These are phyloP conservation scores for Cocos nucifera DNA, from an alignment of 176 grass and related monocot genomes.

Conservation along the genomic window DNA sequence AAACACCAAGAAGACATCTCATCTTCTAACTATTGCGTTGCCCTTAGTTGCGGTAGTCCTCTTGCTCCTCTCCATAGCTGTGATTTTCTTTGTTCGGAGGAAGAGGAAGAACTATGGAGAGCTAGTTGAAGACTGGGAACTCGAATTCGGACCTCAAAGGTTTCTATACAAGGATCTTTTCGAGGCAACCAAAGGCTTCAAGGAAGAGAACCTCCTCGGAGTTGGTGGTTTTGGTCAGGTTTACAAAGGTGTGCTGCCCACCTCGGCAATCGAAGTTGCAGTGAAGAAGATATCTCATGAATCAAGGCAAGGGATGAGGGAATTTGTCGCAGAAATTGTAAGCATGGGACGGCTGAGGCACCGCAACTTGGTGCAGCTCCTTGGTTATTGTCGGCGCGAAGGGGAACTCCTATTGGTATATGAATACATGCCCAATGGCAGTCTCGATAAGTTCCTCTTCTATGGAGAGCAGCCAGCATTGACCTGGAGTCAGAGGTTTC, in stretches of 20 bases:
- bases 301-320: slow-evolving; percentile 57
- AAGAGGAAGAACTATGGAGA: slow-evolving; percentile 39
- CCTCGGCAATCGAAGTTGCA: slow-evolving; percentile 33
- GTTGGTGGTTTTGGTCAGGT: slow-evolving; percentile 54
- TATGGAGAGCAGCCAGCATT: slow-evolving; percentile 1
- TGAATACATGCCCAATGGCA: slow-evolving; percentile 66
- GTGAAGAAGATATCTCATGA: slow-evolving; percentile 62
- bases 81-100: background rate
- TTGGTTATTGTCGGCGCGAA: slow-evolving; percentile 58
- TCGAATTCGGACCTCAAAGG: slow-evolving; percentile 50
- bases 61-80: slow-evolving; percentile 2
- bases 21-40: background rate
- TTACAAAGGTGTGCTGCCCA: slow-evolving; percentile 45
- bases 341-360: slow-evolving; percentile 73
- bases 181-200: slow-evolving; percentile 45
- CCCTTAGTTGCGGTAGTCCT: background rate
- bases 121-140: slow-evolving; percentile 53
- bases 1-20: background rate
- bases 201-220: slow-evolving; percentile 40
- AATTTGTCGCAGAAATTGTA: slow-evolving; percentile 63
- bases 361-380: slow-evolving; percentile 65
- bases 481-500: slow-evolving; percentile 48
- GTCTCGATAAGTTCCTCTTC: slow-evolving; percentile 61
- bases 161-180: slow-evolving; percentile 54
- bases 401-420: slow-evolving; percentile 71